Base-by-base conservation (phyloP, 1,284 basidiomycete species). In the Cystobasidiaceae sp. region DNA sequence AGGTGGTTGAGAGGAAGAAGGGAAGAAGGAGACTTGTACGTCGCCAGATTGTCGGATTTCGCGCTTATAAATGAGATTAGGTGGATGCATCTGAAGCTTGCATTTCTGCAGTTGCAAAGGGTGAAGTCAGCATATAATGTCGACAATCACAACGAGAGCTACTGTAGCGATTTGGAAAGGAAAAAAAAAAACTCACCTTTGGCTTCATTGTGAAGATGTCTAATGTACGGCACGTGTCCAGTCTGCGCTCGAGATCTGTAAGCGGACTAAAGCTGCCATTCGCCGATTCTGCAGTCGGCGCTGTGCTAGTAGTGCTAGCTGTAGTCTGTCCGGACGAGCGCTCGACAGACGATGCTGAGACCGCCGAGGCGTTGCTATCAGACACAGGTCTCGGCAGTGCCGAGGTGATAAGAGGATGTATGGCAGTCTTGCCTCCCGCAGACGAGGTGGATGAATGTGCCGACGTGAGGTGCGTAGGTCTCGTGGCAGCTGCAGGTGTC, bases 191-290 rank as follows among this genome's bases (percentile, higher is more conserved):
- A 78, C 80, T 66, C 71, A 90, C 93, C 84, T 93, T 93, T 3
- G 89, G 88, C 72, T 85, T 84, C 93, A 99, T 94, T 0, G 90
- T 90, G 76, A 99, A 99, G 49, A 99, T 86, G 77, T 99, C 94
- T 33, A 97, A 79, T 4, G 90, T 90, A 30, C 83, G 81, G 48
- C 87, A 83, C 0, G 90, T 87, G 58, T 87, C 84, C 45, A 98
- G 82, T 30, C 89, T 82, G 33, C 82, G 80, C 75, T 98, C 94
- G 23, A 99, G 82, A 71, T 92, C 88, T 23, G 67, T 64, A 7
- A 62, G 21, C 11, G 27, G 28, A 13, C 33, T 33, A n/a, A 49
- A 54, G 21, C 15, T 19, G 25, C 17, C n/a, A 19, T 19, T 59
- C 8, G 34, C 34, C 23, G 49, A 58, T 8, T 44, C 39, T 4